Percentiles rank a stretch among this genome's conserved stretches.
Evolutionary conservation across 352 stramenopile species (phyloP).

Genomic region (Globisporangium barbulae): DNA sequence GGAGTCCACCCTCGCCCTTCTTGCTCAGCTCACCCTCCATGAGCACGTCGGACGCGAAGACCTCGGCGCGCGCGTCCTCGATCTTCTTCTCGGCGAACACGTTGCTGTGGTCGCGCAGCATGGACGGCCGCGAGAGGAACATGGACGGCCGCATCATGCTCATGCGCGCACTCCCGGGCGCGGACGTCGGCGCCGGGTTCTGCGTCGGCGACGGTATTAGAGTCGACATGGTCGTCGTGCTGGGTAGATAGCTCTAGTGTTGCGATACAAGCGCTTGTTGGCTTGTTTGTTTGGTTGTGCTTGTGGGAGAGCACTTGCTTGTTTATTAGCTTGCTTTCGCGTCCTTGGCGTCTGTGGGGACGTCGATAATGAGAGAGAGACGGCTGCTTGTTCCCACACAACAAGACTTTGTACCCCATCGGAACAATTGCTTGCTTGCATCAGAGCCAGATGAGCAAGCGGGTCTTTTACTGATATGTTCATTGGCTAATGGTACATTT

Average conservation of each 20-base stretch:
- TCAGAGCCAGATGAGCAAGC: background rate
- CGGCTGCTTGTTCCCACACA: background rate
- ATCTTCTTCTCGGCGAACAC: constrained; percentile 64
- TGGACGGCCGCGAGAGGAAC: constrained; percentile 42
- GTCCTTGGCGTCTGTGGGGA: background rate
- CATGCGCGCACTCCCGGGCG: constrained; percentile 17
- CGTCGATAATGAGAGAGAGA: background rate
- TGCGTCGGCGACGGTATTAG: constrained; percentile 2
- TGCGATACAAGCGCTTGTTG: constrained; percentile 2
- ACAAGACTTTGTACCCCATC: background rate
- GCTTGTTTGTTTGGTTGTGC: background rate
- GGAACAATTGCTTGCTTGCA: too few relatives aligned
- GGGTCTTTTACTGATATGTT: background rate
- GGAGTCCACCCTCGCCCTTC: constrained; percentile 55
- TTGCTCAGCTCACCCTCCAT: constrained; percentile 72
- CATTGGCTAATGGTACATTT: background rate
- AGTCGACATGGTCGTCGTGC: background rate
- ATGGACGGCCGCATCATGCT: constrained; percentile 33
- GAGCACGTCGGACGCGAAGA: constrained; percentile 64
- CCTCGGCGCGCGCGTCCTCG: constrained; percentile 42
- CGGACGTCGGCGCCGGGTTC: background rate
- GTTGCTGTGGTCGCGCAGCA: constrained; percentile 51
- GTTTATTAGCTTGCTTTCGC: background rate
- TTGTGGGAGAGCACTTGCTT: background rate
- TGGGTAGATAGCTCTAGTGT: background rate